phyloP scores from a whole-genome alignment of 768 basidiomycete species.

The Trametes cingulata region DNA sequence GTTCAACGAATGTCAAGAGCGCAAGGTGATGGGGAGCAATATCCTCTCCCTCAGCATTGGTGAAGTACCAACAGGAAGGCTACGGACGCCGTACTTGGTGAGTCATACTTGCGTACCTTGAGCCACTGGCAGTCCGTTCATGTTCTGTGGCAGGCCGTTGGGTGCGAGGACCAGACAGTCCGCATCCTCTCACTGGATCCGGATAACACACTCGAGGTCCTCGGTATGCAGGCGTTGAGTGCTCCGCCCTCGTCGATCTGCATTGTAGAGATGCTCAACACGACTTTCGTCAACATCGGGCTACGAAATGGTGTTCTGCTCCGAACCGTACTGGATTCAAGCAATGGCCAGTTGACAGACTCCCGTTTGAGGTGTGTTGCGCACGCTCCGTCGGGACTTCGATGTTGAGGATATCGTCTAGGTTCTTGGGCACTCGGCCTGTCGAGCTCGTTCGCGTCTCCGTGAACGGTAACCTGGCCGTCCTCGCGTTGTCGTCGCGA shows the following conservation, averaged over 20 bases:
- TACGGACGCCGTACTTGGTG: slow-evolving; percentile 91
- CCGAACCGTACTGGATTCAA: slow-evolving; percentile 92
- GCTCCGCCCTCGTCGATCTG: slow-evolving; percentile 95
- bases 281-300: slow-evolving; percentile 98
- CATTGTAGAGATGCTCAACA: slow-evolving; percentile 97
- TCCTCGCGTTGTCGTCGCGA: slow-evolving; percentile 91
- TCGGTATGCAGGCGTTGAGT: slow-evolving; percentile 94
- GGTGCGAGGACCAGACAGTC: slow-evolving; percentile 98
- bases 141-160: slow-evolving; percentile 71
- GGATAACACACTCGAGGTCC: slow-evolving; percentile 92
- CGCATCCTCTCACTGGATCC: slow-evolving; percentile 97
- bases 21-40: slow-evolving; percentile 95
- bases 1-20: slow-evolving; percentile 95
- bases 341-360: slow-evolving; percentile 93
- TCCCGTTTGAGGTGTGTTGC: slow-evolving; percentile 51
- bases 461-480: slow-evolving; percentile 85
- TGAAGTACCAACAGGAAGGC: slow-evolving; percentile 92
- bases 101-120: slow-evolving; percentile 31
- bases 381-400: no score
- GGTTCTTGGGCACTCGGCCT: slow-evolving; percentile 93
- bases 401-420: no score
- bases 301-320: slow-evolving; percentile 93
- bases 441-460: slow-evolving; percentile 84
- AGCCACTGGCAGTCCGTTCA: background rate
- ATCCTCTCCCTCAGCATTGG: slow-evolving; percentile 91